phyloP scores from a whole-genome alignment of 176 grass and related monocot species.

The Sorghum bicolor region DNA sequence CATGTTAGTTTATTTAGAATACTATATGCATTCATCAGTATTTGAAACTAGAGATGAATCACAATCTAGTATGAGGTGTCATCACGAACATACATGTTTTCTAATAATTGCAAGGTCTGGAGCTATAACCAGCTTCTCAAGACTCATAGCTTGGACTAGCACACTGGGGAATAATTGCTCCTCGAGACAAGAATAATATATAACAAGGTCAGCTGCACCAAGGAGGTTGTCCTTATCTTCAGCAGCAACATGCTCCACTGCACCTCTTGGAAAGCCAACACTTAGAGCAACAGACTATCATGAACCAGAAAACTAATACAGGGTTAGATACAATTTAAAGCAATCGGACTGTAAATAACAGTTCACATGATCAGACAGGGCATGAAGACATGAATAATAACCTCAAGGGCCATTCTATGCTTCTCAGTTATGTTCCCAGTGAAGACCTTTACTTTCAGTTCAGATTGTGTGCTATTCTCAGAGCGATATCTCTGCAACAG shows the following conservation, averaged over 20 bases:
- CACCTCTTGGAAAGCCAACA: conserved; percentile 63
- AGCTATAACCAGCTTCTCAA: conserved; percentile 89
- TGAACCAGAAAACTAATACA: conserved; percentile 7
- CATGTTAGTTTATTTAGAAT: conserved; percentile 21
- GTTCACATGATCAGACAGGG: conserved; percentile 7
- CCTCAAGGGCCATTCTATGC: conserved; percentile 65
- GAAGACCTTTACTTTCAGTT: conserved; percentile 72
- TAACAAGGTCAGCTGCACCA: conserved; percentile 64
- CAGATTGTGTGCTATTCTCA: conserved; percentile 49
- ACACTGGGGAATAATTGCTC: conserved; percentile 81
- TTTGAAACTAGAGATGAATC: conserved; percentile 26
- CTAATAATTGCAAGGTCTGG: conserved; percentile 79
- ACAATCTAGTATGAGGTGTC: conserved; percentile 14
- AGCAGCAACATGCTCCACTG: conserved; percentile 54
- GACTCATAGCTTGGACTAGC: conserved; percentile 78
- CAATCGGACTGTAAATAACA: not conserved
- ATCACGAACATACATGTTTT: conserved; percentile 64
- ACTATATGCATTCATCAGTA: not conserved
- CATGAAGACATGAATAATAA: conserved; percentile 32
- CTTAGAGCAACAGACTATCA: conserved; percentile 58
- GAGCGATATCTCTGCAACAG: conserved; percentile 59
- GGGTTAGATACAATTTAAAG: conserved; percentile 37
- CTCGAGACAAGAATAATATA: conserved; percentile 90
- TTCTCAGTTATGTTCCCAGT: conserved; percentile 53
- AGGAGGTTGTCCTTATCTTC: conserved; percentile 54